A percentile compares a stretch with the other conserved stretches of the same genome.
Evolutionary conservation across 768 basidiomycete species (phyloP).

Genomic region (Trametes gibbosa): DNA sequence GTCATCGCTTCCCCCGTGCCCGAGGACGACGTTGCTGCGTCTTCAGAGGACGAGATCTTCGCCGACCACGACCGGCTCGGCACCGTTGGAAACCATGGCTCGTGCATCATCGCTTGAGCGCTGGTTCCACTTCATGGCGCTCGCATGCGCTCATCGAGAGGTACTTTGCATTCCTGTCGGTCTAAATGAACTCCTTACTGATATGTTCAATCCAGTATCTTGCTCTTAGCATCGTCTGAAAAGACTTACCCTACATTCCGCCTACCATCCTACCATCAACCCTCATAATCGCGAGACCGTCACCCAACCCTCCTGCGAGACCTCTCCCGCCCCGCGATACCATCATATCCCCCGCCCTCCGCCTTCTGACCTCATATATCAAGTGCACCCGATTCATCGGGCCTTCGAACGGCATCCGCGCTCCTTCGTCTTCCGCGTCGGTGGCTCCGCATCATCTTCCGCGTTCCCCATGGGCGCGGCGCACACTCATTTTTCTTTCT

Average conservation of each 20-base stretch:
- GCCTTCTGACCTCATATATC: neutral
- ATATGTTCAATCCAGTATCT: neutral
- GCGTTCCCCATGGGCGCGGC: neutral
- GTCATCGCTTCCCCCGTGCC: conserved; percentile 21
- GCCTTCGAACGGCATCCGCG: neutral
- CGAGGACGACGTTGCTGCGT: conserved; percentile 4
- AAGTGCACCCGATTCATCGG: neutral
- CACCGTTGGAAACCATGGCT: neutral
- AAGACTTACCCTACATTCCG: conserved; percentile 11
- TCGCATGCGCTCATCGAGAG: neutral
- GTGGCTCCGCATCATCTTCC: neutral
- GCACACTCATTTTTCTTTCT: conserved; percentile 12
- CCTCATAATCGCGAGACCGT: conserved; percentile 14
- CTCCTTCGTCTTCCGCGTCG: conserved; percentile 9
- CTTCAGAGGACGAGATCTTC: conserved; percentile 16
- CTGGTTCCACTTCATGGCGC: neutral
- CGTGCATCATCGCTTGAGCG: conserved; percentile 16
- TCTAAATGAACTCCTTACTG: neutral
- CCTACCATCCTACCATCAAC: conserved; percentile 9
- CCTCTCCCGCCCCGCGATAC: neutral
- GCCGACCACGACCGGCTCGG: conserved; percentile 15
- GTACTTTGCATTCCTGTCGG: neutral
- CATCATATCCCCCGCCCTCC: neutral
- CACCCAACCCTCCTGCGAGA: neutral
- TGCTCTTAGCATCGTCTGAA: conserved; percentile 2